These are phyloP conservation scores for Bidens hawaiensis DNA, from an alignment of 140 eudicot species.

Conservation along the genomic window DNA sequence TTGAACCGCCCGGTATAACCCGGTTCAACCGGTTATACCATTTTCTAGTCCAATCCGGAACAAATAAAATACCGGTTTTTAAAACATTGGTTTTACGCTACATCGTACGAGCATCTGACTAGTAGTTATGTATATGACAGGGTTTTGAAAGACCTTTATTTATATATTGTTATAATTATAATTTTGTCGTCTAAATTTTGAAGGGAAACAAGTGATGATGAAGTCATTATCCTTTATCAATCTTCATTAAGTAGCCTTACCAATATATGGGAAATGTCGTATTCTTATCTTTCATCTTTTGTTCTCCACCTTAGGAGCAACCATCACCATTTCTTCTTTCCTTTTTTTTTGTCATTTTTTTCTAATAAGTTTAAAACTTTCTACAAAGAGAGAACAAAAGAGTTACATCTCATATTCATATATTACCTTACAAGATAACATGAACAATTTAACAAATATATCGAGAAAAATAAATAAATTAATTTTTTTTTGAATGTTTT, in stretches of 20 bases:
- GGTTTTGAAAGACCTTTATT: too few species aligned
- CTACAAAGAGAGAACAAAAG: too few species aligned
- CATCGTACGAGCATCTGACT: too few species aligned
- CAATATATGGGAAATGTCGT: constrained; percentile 29
- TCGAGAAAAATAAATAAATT: neutral
- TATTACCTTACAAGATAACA: neutral
- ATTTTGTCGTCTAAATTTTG: neutral
- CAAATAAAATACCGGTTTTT: too few species aligned
- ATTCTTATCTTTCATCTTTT: constrained; percentile 33
- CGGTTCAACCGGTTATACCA: too few species aligned
- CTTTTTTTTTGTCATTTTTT: neutral
- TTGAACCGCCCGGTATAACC: too few species aligned
- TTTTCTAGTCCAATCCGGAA: too few species aligned
- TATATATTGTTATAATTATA: too few species aligned
- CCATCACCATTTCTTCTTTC: constrained; percentile 17
- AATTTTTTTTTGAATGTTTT: neutral
- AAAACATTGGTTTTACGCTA: too few species aligned
- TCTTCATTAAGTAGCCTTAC: constrained; percentile 18
- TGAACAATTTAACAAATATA: neutral
- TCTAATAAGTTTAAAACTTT: neutral
- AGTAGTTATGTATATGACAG: too few species aligned
- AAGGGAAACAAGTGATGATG: constrained; percentile 9
- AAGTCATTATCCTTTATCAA: constrained; percentile 11
- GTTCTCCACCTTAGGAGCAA: constrained; percentile 34
- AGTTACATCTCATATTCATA: neutral